phyloP scores from a whole-genome alignment of 371 early-diverging fungal genomes.

The Gilbertella persicaria region DNA sequence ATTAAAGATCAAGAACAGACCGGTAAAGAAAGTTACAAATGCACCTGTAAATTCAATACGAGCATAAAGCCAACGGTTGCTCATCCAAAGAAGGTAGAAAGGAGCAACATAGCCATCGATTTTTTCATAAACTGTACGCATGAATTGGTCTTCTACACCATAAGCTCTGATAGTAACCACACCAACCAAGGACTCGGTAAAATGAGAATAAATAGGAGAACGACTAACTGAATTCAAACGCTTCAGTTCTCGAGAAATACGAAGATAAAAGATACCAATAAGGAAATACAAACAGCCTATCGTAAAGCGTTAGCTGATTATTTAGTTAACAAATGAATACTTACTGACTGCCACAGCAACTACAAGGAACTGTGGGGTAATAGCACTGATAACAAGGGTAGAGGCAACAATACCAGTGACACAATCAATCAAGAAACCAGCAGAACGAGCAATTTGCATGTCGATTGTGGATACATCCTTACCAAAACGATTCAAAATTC shows the following conservation, averaged over 20 bases:
- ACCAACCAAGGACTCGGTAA: conserved; percentile 70
- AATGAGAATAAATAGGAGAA: conserved; percentile 74
- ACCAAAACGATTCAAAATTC: conserved; percentile 88
- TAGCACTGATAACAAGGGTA: conserved; percentile 60
- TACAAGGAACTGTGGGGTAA: conserved; percentile 62
- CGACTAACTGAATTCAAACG: conserved; percentile 76
- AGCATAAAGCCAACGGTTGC: conserved; percentile 81
- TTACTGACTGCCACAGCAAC: conserved; percentile 34
- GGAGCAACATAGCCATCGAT: conserved; percentile 72
- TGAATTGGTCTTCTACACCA: conserved; percentile 63
- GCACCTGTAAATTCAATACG: conserved; percentile 78
- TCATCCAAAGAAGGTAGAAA: conserved; percentile 80
- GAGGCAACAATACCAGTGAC: conserved; percentile 54
- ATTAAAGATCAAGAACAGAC: conserved; percentile 58
- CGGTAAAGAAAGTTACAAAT: conserved; percentile 67
- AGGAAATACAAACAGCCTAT: conserved; percentile 25
- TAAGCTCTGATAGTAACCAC: conserved; percentile 74
- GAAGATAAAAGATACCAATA: conserved; percentile 66
- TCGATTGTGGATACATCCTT: conserved; percentile 51
- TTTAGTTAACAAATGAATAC: conserved; percentile 7
- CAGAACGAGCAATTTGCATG: conserved; percentile 35
- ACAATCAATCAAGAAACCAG: conserved; percentile 34
- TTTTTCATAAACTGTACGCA: conserved; percentile 53
- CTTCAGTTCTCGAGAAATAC: conserved; percentile 77
- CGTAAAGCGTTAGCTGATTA: neutral